Conservation (phyloP, 768 basidiomycete genomes). For the Leccinum arenicola region DNA sequence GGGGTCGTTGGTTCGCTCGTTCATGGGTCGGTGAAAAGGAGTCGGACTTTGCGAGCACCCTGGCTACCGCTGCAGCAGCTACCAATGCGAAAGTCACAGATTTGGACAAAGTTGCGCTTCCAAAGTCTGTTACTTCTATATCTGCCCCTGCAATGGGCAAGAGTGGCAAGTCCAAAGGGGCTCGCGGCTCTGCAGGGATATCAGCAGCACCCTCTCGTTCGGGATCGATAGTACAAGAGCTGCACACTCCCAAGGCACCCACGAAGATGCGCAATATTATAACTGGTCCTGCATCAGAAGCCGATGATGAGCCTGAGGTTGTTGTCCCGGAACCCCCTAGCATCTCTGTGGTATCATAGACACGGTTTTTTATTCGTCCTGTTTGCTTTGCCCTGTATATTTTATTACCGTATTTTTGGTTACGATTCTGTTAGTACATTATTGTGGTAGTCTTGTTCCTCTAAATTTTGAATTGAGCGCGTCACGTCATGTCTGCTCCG, state of each 20-base stretch:
- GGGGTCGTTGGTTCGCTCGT: constrained; percentile 76
- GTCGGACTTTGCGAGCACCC: constrained; percentile 53
- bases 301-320: constrained; percentile 46
- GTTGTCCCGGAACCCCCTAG: constrained; percentile 17
- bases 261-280: constrained; percentile 70
- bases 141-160: constrained; percentile 44
- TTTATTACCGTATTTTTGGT: constrained; percentile 15
- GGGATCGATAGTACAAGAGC: constrained; percentile 50
- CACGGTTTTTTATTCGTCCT: constrained; percentile 5
- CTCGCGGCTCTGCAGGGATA: constrained; percentile 36
- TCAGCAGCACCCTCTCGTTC: constrained; percentile 58
- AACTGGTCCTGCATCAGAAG: constrained; percentile 49
- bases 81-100: constrained; percentile 30
- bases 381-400: constrained; percentile 9
- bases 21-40: constrained; percentile 88
- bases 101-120: constrained; percentile 24
- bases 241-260: constrained; percentile 45
- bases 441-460: not conserved
- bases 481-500: not conserved
- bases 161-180: constrained; percentile 40
- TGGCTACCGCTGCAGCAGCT: constrained; percentile 26
- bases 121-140: constrained; percentile 44
- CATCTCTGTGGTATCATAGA: constrained; percentile 20
- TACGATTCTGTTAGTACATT: not conserved
- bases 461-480: not conserved